These are phyloP conservation scores for Penicillium ucsense DNA, from an alignment of 495 filamentous ascomycete genomes.

Conservation along the genomic window DNA sequence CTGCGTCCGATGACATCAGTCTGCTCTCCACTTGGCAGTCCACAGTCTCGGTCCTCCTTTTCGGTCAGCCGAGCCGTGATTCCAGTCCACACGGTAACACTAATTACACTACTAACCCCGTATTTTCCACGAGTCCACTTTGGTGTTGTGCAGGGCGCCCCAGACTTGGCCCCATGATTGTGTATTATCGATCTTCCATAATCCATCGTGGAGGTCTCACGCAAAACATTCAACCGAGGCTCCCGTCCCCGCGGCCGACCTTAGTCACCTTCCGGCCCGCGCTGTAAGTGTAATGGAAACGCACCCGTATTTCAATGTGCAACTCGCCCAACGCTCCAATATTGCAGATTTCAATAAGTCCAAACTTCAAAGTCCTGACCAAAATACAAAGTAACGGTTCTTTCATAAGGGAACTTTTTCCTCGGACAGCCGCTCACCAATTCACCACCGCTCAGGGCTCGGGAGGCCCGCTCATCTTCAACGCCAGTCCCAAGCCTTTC, in stretches of 20 bases:
- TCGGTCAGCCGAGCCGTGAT: not conserved
- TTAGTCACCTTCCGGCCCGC: not conserved
- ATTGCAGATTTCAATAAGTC: no score
- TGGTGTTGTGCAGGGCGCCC: not conserved
- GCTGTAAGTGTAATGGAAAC: no score
- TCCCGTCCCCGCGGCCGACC: slow-evolving; percentile 1
- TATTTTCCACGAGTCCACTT: not conserved
- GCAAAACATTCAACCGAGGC: slow-evolving; percentile 13
- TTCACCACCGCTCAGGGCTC: no score
- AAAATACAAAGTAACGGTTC: slow-evolving; percentile 3
- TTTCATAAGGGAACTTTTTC: slow-evolving; percentile 2
- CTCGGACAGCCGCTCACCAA: slow-evolving; percentile 2
- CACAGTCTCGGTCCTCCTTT: not conserved
- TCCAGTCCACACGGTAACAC: not conserved
- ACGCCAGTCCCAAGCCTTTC: no score
- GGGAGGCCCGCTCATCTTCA: no score
- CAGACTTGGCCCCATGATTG: not conserved
- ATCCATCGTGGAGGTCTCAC: no score
- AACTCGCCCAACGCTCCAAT: no score
- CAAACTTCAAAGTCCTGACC: no score
- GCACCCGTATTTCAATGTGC: no score
- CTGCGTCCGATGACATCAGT: no score
- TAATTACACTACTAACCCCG: not conserved
- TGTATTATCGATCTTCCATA: no score
- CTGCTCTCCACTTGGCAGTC: no score